Percentiles rank a stretch among this genome's conserved stretches.
phyloP scores from a whole-genome alignment of 192 early-diverging fungal species.

The Umbelopsis sp. region DNA sequence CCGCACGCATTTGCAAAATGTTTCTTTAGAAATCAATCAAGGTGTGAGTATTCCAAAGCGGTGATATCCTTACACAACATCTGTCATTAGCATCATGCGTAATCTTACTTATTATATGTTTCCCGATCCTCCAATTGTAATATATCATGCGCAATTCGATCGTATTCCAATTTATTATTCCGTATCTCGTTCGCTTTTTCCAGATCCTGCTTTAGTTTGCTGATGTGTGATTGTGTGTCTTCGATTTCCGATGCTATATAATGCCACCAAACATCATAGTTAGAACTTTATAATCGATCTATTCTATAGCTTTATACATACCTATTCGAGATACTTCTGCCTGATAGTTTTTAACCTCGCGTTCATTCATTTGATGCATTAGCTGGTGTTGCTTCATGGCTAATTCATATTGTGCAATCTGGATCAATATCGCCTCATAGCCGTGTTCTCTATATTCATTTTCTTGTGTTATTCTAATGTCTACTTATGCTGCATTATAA shows the following conservation, averaged over 20 bases:
- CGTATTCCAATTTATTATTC: conserved; percentile 57
- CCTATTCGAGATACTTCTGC: conserved; percentile 36
- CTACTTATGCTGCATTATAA: not conserved
- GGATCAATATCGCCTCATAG: conserved; percentile 41
- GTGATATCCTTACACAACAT: not conserved
- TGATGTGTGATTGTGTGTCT: conserved; percentile 43
- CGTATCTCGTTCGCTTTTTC: conserved; percentile 42
- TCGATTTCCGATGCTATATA: conserved; percentile 35
- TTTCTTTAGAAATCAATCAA: conserved; percentile 20
- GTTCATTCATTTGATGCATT: conserved; percentile 54
- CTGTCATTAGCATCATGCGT: not conserved
- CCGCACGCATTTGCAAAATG: conserved; percentile 26
- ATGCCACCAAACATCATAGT: not conserved
- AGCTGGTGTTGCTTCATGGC: conserved; percentile 47
- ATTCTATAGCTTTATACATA: conserved; percentile 11
- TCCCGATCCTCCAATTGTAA: conserved; percentile 34
- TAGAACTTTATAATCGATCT: no score
- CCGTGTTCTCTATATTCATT: conserved; percentile 23
- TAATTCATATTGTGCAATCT: conserved; percentile 47
- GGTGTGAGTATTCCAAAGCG: not conserved
- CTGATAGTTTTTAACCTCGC: conserved; percentile 49
- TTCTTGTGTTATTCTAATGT: not conserved
- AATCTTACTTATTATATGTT: conserved; percentile 32
- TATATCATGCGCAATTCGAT: conserved; percentile 56
- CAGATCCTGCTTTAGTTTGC: conserved; percentile 42